Evolutionary conservation across 148 eudicot species (phyloP), one percentile per base, ranked within the genome.

Genomic region (Camellia granthamiana): DNA sequence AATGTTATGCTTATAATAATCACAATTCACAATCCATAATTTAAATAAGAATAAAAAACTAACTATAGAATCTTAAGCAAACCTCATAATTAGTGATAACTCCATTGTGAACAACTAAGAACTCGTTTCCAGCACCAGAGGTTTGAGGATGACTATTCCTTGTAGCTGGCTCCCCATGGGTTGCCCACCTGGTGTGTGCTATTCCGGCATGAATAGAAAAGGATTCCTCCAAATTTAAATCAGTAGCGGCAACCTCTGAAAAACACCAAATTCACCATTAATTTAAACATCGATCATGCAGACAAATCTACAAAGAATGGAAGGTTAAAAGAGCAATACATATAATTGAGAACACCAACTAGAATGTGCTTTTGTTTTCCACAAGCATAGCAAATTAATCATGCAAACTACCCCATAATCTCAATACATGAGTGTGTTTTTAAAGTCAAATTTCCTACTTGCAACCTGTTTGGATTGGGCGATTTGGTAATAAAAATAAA

Each of bases 141-240:
- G 94, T 83, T 82, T 97, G 99, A 70, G 99, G 99, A 84, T 97
- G 99, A 79, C 97, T 97, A 86, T 97, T 97, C 80, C 93, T 92
- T 13, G 97, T 90, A 78, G 99, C 85, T 59, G 99, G 99, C 84
- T 97, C 99, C 41, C 99, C 99, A 75, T 97, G 99, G 47, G 99
- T 97, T n/a, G 99, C 99, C 99, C 99, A 97, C 46, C 99, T 91
- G 75, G 99, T 97, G 79, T 97, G 99, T 60, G 99, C 98, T 76
- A 97, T 92, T 84, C 98, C 99, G 81, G 95, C 95, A 86, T 97
- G 99, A 82, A 87, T 81, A 8, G 84, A 75, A 79, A 88, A 97
- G 42, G 98, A 86, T 85, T 97, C 97, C 82, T 97, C 98, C 84
- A 97, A 80, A 83, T 97, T 90, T 78, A 97, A 84, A 68, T 92